Evolutionary conservation across 2,329 filamentous ascomycete genomes (phyloP).

Genomic region (Metarhizium rileyi): DNA sequence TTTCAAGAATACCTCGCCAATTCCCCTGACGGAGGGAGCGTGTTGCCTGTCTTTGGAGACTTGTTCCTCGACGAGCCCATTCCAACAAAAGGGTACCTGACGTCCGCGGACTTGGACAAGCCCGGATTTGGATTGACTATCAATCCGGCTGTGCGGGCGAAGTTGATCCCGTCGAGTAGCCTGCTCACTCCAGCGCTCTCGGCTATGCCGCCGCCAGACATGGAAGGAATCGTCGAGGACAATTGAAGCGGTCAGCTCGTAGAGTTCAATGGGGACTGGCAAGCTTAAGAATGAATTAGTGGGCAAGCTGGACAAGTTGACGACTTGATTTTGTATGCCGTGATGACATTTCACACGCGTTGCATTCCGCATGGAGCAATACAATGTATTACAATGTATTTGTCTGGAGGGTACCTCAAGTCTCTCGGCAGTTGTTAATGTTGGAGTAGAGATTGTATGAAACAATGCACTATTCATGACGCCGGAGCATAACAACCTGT

Average conservation of each 20-base stretch:
- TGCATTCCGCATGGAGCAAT: too few species aligned
- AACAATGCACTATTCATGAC: too few species aligned
- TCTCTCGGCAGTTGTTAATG: too few species aligned
- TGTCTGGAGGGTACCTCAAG: too few species aligned
- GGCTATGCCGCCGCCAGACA: slow-evolving; percentile 25
- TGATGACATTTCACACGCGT: background rate
- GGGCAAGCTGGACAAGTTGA: background rate
- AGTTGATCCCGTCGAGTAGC: slow-evolving; percentile 65
- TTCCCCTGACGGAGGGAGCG: slow-evolving; percentile 80
- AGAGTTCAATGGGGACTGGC: background rate
- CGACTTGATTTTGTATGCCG: background rate
- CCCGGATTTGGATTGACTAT: slow-evolving; percentile 85
- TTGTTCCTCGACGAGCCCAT: slow-evolving; percentile 88
- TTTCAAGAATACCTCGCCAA: slow-evolving; percentile 97
- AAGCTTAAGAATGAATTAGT: background rate
- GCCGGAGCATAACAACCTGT: too few species aligned
- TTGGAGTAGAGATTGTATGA: too few species aligned
- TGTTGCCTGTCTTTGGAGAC: slow-evolving; percentile 85
- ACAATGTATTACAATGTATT: too few species aligned
- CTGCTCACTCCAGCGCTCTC: slow-evolving; percentile 60
- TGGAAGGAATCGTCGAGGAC: background rate
- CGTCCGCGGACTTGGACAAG: slow-evolving; percentile 71
- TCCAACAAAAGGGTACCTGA: slow-evolving; percentile 71
- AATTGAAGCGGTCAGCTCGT: background rate
- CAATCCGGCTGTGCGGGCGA: slow-evolving; percentile 61